Conservation (phyloP, 1,139 yeast species). For the Candida dubliniensis region DNA sequence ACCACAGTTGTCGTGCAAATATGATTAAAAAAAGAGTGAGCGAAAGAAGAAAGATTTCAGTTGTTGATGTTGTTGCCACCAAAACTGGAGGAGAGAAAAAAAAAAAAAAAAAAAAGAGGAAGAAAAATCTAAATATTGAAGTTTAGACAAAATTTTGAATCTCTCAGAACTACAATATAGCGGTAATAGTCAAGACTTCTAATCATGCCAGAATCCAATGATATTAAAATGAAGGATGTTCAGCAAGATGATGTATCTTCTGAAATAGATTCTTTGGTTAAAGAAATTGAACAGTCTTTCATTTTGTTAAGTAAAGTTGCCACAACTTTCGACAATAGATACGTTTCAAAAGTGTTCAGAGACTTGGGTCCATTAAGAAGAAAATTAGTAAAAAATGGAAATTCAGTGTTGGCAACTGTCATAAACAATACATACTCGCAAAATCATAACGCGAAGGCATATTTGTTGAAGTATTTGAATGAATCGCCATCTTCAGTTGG, state of each 20-base stretch:
- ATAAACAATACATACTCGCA: conserved; percentile 49
- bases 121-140: no score
- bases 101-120: not conserved
- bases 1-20: not conserved
- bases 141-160: no score
- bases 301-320: conserved; percentile 69
- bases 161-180: no score
- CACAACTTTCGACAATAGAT: conserved; percentile 78
- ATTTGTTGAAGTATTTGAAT: conserved; percentile 42
- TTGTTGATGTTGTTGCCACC: conserved; percentile 1
- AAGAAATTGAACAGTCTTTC: conserved; percentile 55
- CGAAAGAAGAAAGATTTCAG: not conserved
- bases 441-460: conserved; percentile 35
- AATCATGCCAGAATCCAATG: conserved; percentile 15
- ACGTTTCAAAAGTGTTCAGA: conserved; percentile 80
- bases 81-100: not conserved
- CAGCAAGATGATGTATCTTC: conserved; percentile 5
- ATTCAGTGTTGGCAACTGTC: conserved; percentile 52
- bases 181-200: not conserved
- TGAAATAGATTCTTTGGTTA: conserved; percentile 19
- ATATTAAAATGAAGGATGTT: conserved; percentile 34
- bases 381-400: conserved; percentile 44
- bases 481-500: conserved; percentile 16
- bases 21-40: not conserved
- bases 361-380: conserved; percentile 78